These are phyloP conservation scores for Populus nigra DNA, from an alignment of 345 rosid species.

Conservation along the genomic window DNA sequence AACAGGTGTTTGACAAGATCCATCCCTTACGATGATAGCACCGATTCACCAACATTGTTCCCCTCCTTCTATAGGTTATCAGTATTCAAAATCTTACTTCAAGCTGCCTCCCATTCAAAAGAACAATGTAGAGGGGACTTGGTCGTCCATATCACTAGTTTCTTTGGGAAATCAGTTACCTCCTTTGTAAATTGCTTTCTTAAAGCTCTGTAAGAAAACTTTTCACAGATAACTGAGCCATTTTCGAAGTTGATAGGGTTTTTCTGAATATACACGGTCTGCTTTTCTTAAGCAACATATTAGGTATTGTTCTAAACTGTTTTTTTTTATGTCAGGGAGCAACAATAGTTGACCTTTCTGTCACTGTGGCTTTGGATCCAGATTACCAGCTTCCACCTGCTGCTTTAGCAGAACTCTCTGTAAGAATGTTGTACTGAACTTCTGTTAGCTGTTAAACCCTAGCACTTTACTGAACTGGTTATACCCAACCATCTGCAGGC, in stretches of 20 bases:
- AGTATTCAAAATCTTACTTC: background rate
- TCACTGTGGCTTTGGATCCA: constrained; percentile 58
- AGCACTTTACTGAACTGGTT: constrained; percentile 4
- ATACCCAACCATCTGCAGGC: constrained; percentile 37
- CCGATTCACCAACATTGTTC: background rate
- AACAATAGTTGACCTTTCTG: constrained; percentile 80
- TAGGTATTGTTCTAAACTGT: background rate
- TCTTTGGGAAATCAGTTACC: background rate
- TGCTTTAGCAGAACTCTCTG: constrained; percentile 53
- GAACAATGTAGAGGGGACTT: background rate
- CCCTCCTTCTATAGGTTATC: background rate
- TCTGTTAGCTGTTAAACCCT: background rate
- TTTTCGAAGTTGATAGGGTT: background rate
- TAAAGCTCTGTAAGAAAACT: background rate
- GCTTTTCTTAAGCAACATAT: background rate
- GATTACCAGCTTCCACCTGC: constrained; percentile 80
- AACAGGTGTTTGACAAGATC: background rate
- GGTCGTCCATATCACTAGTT: background rate
- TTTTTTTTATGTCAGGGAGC: constrained; percentile 65
- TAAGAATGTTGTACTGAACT: constrained; percentile 34
- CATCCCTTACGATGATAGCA: background rate
- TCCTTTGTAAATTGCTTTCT: background rate
- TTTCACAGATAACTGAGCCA: background rate
- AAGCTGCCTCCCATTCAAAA: background rate
- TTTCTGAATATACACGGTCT: background rate